Percentiles rank a stretch among this genome's conserved stretches.
Conservation (phyloP, 306 rosid genomes). For the Citrullus colocynthis region DNA sequence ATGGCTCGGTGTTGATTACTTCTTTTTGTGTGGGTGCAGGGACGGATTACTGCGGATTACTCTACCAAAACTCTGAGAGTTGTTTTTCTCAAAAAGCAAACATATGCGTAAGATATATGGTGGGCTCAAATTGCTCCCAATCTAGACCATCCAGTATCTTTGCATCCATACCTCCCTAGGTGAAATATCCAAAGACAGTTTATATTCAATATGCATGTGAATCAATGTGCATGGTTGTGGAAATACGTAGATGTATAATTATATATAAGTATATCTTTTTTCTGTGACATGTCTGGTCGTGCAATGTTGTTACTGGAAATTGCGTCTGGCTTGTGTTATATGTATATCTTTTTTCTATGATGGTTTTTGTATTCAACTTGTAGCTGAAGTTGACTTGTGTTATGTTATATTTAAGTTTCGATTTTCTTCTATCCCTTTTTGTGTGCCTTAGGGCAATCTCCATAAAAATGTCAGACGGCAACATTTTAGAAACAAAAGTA, state of each 20-base stretch:
- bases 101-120: not conserved
- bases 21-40: conserved; percentile 28
- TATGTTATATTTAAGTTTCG: not conserved
- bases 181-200: not conserved
- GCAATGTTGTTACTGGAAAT: not conserved
- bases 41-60: conserved; percentile 57
- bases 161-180: not conserved
- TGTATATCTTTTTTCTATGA: too few relatives aligned
- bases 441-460: not conserved
- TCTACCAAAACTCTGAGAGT: conserved; percentile 47
- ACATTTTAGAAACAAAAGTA: not conserved
- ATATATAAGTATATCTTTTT: not conserved
- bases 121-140: not conserved
- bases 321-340: not conserved
- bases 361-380: not conserved
- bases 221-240: not conserved
- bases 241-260: not conserved
- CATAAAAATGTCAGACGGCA: not conserved
- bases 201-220: not conserved
- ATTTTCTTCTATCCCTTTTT: not conserved
- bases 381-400: not conserved
- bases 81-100: not conserved
- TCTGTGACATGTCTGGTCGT: not conserved
- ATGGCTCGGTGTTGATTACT: not conserved
- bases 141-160: not conserved